phyloP scores from a whole-genome alignment of 2,329 filamentous ascomycete genomes.

The Juglanconis oblonga region DNA sequence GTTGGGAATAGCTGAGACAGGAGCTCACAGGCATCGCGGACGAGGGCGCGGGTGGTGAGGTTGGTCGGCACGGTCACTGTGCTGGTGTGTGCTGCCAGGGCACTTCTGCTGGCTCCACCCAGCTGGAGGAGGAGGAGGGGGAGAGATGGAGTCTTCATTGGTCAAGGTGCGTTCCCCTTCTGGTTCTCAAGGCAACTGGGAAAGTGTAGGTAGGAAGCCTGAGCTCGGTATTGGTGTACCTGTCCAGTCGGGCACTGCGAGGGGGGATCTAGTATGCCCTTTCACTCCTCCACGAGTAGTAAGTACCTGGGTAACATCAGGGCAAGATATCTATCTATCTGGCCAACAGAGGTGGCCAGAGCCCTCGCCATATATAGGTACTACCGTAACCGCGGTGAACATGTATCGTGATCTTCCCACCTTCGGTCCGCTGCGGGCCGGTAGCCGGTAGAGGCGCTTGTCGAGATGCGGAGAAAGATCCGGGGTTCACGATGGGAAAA shows the following conservation, averaged over 20 bases:
- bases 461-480: slow-evolving; percentile 9
- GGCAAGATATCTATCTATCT: too few relatives aligned
- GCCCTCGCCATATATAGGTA: background rate
- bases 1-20: too few relatives aligned
- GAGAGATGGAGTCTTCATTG: background rate
- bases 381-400: background rate
- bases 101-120: background rate
- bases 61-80: slow-evolving; percentile 24
- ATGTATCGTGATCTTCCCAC: background rate
- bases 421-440: slow-evolving; percentile 6
- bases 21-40: slow-evolving; percentile 27
- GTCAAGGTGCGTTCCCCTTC: background rate
- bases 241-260: too few relatives aligned
- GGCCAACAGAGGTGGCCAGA: too few relatives aligned
- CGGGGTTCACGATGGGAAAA: background rate
- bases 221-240: too few relatives aligned
- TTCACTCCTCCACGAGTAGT: too few relatives aligned
- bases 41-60: slow-evolving; percentile 25
- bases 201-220: too few relatives aligned
- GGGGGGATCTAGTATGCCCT: too few relatives aligned
- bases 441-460: slow-evolving; percentile 12
- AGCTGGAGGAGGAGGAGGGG: background rate
- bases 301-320: too few relatives aligned
- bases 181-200: too few relatives aligned
- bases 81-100: slow-evolving; percentile 4